A percentile compares a stretch with the other conserved stretches of the same genome.
Evolutionary conservation across 164 flowering plant species (phyloP).

Genomic region (Kingdonia uniflora): DNA sequence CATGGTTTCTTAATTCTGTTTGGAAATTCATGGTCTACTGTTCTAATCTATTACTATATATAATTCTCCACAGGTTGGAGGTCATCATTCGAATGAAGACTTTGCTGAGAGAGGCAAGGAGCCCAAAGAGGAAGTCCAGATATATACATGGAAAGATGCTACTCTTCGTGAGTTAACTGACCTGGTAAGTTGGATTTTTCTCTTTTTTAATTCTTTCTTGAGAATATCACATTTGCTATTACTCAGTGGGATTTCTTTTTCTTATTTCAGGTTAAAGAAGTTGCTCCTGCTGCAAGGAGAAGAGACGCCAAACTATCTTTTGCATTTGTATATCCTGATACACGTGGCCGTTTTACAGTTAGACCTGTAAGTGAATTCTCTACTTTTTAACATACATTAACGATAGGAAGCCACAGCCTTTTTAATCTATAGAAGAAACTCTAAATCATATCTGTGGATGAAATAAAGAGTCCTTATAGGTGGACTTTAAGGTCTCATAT

Average conservation of each 20-base stretch:
- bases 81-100: constrained; percentile 72
- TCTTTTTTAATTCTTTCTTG: background rate
- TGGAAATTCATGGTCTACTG: background rate
- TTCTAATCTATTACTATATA: background rate
- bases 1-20: no score
- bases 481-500: background rate
- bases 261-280: constrained; percentile 91
- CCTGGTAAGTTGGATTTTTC: constrained; percentile 34
- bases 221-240: background rate
- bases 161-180: constrained; percentile 93
- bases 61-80: constrained; percentile 43
- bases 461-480: background rate
- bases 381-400: background rate
- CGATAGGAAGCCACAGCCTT: background rate
- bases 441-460: background rate
- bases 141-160: constrained; percentile 99
- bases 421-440: background rate
- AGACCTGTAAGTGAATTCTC: constrained; percentile 39
- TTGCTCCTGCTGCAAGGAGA: constrained; percentile 85
- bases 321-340: constrained; percentile 94
- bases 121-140: constrained; percentile 95
- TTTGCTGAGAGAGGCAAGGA: constrained; percentile 90
- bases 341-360: constrained; percentile 61
- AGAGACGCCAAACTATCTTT: constrained; percentile 88
- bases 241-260: constrained; percentile 7